Evolutionary conservation across 495 filamentous ascomycete genomes (phyloP).

Genomic region (Pseudoneurospora amorphoporcata): DNA sequence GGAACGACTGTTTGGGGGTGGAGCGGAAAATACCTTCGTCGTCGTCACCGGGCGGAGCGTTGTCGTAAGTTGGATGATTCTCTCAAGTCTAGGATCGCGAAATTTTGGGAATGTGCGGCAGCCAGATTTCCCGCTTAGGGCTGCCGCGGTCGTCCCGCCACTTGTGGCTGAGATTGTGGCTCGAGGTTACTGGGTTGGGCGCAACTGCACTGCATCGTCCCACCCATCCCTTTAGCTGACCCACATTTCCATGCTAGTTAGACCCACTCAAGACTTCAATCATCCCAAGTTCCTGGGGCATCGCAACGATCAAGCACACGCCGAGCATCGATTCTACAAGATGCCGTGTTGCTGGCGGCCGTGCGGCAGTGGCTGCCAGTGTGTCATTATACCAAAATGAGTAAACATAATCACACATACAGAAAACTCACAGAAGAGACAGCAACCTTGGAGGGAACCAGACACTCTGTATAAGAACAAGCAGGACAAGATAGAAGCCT

Average conservation of each 20-base stretch:
- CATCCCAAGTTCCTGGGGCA: background rate
- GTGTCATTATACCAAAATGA: background rate
- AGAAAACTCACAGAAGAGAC: background rate
- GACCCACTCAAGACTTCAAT: background rate
- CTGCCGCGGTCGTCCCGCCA: constrained; percentile 7
- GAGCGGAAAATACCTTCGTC: constrained; percentile 20
- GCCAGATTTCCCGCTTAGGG: constrained; percentile 22
- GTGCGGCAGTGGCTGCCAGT: background rate
- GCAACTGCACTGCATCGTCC: background rate
- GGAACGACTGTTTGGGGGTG: background rate
- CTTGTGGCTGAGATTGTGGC: background rate
- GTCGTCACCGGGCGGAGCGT: constrained; percentile 20
- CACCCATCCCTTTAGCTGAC: background rate
- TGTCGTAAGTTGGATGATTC: constrained; percentile 21
- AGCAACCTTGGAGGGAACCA: background rate
- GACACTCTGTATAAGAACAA: background rate
- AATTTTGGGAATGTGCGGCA: constrained; percentile 30
- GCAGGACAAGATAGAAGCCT: background rate
- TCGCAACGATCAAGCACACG: background rate
- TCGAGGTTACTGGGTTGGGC: background rate
- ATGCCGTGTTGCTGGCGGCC: background rate
- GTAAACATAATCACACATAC: background rate
- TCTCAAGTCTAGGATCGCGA: constrained; percentile 21
- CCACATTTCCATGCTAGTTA: background rate
- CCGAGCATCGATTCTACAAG: background rate